A percentile compares a stretch with the other conserved stretches of the same genome.
phyloP scores from a whole-genome alignment of 2,329 filamentous ascomycete species.

The Aspergillus intermedius region DNA sequence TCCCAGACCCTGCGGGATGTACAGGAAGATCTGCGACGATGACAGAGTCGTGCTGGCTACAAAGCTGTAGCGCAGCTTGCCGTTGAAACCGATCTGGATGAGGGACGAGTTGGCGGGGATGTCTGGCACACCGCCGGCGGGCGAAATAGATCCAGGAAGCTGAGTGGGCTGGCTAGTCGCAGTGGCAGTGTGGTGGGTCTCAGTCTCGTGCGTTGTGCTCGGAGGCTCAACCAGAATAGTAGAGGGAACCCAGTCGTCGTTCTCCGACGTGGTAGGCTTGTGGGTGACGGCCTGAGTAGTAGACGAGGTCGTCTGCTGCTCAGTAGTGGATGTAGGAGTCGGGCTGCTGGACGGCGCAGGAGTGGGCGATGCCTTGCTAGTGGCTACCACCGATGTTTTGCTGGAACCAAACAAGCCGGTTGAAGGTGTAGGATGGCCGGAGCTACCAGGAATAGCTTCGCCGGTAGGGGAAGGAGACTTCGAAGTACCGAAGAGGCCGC shows the following conservation, averaged over 20 bases:
- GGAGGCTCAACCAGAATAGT: constrained; percentile 24
- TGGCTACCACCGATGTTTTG: constrained; percentile 2
- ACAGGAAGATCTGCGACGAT: constrained; percentile 77
- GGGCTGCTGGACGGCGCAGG: constrained; percentile 16
- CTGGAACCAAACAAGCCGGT: constrained; percentile 8
- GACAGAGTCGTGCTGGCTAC: constrained; percentile 66
- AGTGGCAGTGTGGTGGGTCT: constrained; percentile 28
- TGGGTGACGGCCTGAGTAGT: constrained; percentile 22
- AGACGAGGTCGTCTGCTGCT: constrained; percentile 2
- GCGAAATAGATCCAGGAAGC: constrained; percentile 70
- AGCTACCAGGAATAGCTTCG: constrained; percentile 1
- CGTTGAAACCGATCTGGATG: constrained; percentile 80
- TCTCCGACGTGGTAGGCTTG: constrained; percentile 36
- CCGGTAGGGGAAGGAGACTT: neutral
- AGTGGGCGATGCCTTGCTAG: constrained; percentile 3
- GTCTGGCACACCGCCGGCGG: constrained; percentile 52
- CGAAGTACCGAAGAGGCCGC: neutral
- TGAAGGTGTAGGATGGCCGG: constrained; percentile 5
- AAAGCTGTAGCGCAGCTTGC: constrained; percentile 75
- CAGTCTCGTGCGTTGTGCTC: constrained; percentile 21
- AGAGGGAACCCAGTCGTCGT: constrained; percentile 18
- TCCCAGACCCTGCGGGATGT: constrained; percentile 64
- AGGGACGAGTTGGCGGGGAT: constrained; percentile 60
- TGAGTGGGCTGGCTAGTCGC: constrained; percentile 50
- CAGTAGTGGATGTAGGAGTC: constrained; percentile 12